These are phyloP conservation scores for Trichoderma harzianum DNA, from an alignment of 2,329 filamentous ascomycete genomes.

Conservation along the genomic window DNA sequence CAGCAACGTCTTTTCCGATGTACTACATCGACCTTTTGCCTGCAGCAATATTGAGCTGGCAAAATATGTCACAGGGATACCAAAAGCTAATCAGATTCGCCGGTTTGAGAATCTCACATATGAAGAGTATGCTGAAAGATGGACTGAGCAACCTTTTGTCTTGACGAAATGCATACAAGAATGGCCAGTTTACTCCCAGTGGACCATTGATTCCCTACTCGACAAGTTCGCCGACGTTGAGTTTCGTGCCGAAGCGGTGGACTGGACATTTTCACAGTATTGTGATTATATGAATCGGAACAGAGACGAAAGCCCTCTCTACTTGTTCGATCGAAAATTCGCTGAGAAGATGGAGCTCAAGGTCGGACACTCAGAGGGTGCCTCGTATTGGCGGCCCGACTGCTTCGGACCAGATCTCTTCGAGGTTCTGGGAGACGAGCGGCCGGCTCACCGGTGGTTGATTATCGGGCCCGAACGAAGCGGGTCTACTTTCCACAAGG, in stretches of 20 bases:
- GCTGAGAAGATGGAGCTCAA: constrained; percentile 77
- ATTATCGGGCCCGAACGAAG: constrained; percentile 85
- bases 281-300: constrained; percentile 76
- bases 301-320: constrained; percentile 82
- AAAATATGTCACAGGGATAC: constrained; percentile 69
- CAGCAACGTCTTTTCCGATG: constrained; percentile 80
- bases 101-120: constrained; percentile 66
- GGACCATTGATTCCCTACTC: constrained; percentile 68
- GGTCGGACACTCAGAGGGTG: constrained; percentile 50
- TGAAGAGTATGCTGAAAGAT: constrained; percentile 69
- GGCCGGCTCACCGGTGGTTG: constrained; percentile 88
- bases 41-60: constrained; percentile 73
- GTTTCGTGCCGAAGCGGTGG: constrained; percentile 89
- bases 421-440: constrained; percentile 68
- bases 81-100: constrained; percentile 66
- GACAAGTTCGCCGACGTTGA: constrained; percentile 60
- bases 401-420: constrained; percentile 90
- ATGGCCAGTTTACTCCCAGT: constrained; percentile 75
- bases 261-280: constrained; percentile 85
- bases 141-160: constrained; percentile 82
- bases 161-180: constrained; percentile 74
- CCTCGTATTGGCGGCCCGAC: constrained; percentile 72
- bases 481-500: constrained; percentile 93
- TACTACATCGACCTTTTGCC: constrained; percentile 83
- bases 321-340: constrained; percentile 86